Percentiles rank a stretch among this genome's conserved stretches.
Evolutionary conservation across 2,329 filamentous ascomycete genomes (phyloP).

Genomic region (Tetracladium maxilliforme): DNA sequence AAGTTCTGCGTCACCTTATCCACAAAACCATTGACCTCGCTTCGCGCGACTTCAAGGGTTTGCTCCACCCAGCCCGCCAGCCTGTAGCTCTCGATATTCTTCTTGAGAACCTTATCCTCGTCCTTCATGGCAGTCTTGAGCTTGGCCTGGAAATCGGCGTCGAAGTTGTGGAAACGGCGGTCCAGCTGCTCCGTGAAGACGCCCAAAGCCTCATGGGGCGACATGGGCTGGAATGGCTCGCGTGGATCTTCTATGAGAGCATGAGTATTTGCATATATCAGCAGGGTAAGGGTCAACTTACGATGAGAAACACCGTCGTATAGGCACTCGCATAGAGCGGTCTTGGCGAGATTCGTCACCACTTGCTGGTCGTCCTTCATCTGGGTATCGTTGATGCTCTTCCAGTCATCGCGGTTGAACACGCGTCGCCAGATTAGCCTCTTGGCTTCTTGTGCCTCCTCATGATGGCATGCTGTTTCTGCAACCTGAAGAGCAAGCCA

Average conservation of each 20-base stretch:
- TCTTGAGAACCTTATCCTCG: slow-evolving; percentile 53
- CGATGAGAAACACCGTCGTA: slow-evolving; percentile 47
- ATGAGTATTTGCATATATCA: slow-evolving; percentile 2
- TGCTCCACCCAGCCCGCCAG: slow-evolving; percentile 54
- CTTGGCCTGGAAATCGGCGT: slow-evolving; percentile 48
- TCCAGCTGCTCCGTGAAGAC: slow-evolving; percentile 48
- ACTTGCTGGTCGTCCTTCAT: slow-evolving; percentile 58
- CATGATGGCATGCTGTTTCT: too few relatives aligned
- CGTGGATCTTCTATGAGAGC: slow-evolving; percentile 21
- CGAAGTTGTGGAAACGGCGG: slow-evolving; percentile 41
- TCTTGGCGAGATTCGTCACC: slow-evolving; percentile 44
- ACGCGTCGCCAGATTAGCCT: slow-evolving; percentile 78
- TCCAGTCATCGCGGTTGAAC: slow-evolving; percentile 76
- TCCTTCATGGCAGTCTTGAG: slow-evolving; percentile 57
- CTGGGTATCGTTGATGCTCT: slow-evolving; percentile 60
- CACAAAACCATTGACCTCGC: too few relatives aligned
- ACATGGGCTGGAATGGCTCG: slow-evolving; percentile 28
- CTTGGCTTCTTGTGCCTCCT: too few relatives aligned
- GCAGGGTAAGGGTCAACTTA: slow-evolving; percentile 25
- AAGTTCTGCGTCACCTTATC: too few relatives aligned
- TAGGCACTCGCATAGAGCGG: slow-evolving; percentile 54
- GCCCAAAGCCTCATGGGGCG: slow-evolving; percentile 38
- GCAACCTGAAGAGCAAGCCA: slow-evolving; percentile 27
- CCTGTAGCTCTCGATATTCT: slow-evolving; percentile 50
- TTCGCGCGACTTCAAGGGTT: slow-evolving; percentile 20